phyloP scores from a whole-genome alignment of 2,329 filamentous ascomycete genomes.

The Pseudocercospora musae region DNA sequence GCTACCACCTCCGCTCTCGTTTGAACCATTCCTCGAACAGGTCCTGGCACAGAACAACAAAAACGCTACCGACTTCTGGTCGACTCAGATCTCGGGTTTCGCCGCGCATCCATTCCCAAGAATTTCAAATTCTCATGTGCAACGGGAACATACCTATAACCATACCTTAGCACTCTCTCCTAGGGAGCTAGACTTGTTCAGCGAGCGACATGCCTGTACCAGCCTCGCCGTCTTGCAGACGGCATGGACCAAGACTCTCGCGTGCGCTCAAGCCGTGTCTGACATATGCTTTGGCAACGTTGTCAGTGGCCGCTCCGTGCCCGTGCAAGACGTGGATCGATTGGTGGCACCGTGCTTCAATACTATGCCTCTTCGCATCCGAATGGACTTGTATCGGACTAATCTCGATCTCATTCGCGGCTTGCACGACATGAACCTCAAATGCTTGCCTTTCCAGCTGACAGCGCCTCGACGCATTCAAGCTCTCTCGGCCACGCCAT shows the following conservation, averaged over 20 bases:
- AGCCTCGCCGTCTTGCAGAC: conserved; percentile 68
- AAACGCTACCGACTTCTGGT: conserved; percentile 65
- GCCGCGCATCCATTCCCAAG: conserved; percentile 43
- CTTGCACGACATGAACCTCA: conserved; percentile 61
- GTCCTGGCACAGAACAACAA: conserved; percentile 51
- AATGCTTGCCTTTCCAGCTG: conserved; percentile 67
- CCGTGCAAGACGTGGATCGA: conserved; percentile 62
- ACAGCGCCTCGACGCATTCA: conserved; percentile 73
- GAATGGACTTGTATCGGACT: conserved; percentile 47
- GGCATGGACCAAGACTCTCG: conserved; percentile 66
- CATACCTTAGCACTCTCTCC: conserved; percentile 9
- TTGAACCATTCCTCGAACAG: conserved; percentile 61
- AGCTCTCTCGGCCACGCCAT: conserved; percentile 41
- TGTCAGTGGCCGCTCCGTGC: conserved; percentile 69
- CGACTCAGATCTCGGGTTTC: conserved; percentile 52
- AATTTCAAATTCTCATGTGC: neutral
- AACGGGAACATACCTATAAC: conserved; percentile 6
- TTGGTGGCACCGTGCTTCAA: conserved; percentile 93
- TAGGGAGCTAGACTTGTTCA: conserved; percentile 47
- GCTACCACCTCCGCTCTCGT: conserved; percentile 53
- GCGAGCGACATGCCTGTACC: conserved; percentile 53
- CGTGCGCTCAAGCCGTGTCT: conserved; percentile 50
- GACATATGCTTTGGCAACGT: conserved; percentile 89
- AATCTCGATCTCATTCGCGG: conserved; percentile 58
- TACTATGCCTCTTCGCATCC: conserved; percentile 69